Conservation (phyloP, 257 asterid species). For the Solanum paucissectum region DNA sequence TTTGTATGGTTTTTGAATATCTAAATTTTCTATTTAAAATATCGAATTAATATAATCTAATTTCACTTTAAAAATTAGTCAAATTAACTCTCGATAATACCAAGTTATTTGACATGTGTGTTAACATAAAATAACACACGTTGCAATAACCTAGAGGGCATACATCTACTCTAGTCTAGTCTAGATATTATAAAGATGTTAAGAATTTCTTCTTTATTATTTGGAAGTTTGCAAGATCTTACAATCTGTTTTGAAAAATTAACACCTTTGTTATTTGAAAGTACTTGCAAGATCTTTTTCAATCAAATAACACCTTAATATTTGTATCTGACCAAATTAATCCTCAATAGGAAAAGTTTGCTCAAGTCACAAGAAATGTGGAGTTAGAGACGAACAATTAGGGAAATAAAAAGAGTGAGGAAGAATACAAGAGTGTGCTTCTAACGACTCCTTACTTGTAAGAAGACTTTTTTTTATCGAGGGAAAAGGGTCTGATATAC, state of each 20-base stretch:
- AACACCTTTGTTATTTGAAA: too few relatives aligned
- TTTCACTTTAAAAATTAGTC: too few relatives aligned
- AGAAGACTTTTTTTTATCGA: not conserved
- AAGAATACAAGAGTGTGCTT: not conserved
- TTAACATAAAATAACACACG: too few relatives aligned
- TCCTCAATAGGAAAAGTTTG: not conserved
- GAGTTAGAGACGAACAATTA: not conserved
- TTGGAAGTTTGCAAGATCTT: not conserved
- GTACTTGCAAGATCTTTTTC: not conserved
- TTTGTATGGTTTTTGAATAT: too few relatives aligned
- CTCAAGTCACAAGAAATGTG: not conserved
- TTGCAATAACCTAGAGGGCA: not conserved
- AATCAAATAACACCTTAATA: not conserved
- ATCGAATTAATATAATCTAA: too few relatives aligned
- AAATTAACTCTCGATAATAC: too few relatives aligned
- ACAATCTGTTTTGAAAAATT: too few relatives aligned
- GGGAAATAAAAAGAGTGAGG: not conserved
- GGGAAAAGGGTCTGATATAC: too few relatives aligned
- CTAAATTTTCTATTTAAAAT: too few relatives aligned
- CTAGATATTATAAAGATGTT: not conserved
- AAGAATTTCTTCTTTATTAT: not conserved
- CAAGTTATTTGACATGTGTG: not conserved
- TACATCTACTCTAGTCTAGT: not conserved
- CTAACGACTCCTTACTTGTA: not conserved
- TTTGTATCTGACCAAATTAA: not conserved